These are phyloP conservation scores for Sarcodon aspratus DNA, from an alignment of 768 basidiomycete genomes.

Conservation along the genomic window DNA sequence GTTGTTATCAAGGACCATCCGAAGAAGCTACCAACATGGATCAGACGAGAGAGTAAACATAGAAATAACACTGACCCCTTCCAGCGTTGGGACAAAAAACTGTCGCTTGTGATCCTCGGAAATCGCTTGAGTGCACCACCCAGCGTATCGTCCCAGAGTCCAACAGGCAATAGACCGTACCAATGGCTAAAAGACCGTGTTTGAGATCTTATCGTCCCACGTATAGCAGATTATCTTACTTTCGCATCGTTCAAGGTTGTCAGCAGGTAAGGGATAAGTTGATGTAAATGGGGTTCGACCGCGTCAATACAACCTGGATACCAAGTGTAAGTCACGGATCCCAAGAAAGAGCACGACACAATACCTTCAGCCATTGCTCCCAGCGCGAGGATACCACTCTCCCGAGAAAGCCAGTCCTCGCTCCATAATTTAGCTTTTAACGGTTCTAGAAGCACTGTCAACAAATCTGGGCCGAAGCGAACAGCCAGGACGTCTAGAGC, in stretches of 20 bases:
- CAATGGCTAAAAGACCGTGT: conserved; percentile 52
- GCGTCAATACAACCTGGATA: conserved; percentile 85
- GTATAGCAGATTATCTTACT: conserved; percentile 29
- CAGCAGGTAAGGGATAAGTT: conserved; percentile 86
- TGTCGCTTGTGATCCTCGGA: conserved; percentile 81
- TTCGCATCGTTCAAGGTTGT: conserved; percentile 85
- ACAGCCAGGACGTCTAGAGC: conserved; percentile 96
- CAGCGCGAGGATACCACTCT: conserved; percentile 90
- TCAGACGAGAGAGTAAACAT: conserved; percentile 1
- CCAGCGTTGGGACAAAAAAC: conserved; percentile 96
- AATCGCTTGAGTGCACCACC: conserved; percentile 84
- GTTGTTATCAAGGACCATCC: conserved; percentile 96
- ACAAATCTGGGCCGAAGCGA: conserved; percentile 78
- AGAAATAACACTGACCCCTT: conserved; percentile 60
- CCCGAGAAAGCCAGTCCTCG: conserved; percentile 84
- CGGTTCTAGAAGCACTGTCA: conserved; percentile 80
- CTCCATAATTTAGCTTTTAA: conserved; percentile 93
- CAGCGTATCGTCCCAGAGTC: conserved; percentile 98
- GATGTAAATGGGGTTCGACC: conserved; percentile 90
- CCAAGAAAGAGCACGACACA: conserved; percentile 10
- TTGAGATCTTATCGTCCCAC: background rate
- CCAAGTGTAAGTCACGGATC: background rate
- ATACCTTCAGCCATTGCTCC: conserved; percentile 98
- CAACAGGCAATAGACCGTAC: conserved; percentile 98
- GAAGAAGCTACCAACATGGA: conserved; percentile 57